These are phyloP conservation scores for Magnolia changhungtana DNA, from an alignment of 164 flowering plant species.

Conservation along the genomic window DNA sequence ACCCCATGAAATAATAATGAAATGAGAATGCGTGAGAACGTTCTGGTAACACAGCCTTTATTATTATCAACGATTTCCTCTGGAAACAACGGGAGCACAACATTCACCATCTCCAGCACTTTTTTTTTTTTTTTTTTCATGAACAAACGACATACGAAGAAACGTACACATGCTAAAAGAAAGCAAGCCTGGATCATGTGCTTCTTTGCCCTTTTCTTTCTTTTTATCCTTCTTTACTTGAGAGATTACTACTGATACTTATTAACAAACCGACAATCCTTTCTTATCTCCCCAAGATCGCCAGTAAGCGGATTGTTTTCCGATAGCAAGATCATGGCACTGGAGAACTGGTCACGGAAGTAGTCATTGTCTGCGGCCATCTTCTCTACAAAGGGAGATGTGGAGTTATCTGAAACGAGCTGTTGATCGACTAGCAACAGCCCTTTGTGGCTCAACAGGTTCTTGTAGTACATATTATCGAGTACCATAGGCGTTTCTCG, in stretches of 20 bases:
- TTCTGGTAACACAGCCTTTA: no score
- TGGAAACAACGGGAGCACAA: no score
- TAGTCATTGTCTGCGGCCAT: slow-evolving; percentile 78
- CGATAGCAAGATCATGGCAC: slow-evolving; percentile 51
- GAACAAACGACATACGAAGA: no score
- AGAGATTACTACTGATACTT: not conserved
- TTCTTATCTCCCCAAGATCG: slow-evolving; percentile 65
- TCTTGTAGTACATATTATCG: slow-evolving; percentile 79
- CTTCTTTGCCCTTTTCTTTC: no score
- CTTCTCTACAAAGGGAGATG: slow-evolving; percentile 58
- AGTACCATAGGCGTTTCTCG: slow-evolving; percentile 66
- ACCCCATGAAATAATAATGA: no score
- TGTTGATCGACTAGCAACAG: slow-evolving; percentile 61
- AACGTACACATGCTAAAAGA: no score
- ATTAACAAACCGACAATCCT: slow-evolving; percentile 73
- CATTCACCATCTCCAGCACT: no score
- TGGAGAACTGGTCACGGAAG: slow-evolving; percentile 61
- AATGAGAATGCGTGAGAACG: no score
- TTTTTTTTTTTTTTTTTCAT: no score
- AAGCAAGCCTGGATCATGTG: no score
- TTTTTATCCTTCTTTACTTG: no score
- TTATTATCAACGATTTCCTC: no score
- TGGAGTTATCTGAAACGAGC: slow-evolving; percentile 51
- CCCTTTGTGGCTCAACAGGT: slow-evolving; percentile 64
- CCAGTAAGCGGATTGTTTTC: slow-evolving; percentile 73